phyloP scores from a whole-genome alignment of 208 protist genomes.

The Wallacemonas sp. region DNA sequence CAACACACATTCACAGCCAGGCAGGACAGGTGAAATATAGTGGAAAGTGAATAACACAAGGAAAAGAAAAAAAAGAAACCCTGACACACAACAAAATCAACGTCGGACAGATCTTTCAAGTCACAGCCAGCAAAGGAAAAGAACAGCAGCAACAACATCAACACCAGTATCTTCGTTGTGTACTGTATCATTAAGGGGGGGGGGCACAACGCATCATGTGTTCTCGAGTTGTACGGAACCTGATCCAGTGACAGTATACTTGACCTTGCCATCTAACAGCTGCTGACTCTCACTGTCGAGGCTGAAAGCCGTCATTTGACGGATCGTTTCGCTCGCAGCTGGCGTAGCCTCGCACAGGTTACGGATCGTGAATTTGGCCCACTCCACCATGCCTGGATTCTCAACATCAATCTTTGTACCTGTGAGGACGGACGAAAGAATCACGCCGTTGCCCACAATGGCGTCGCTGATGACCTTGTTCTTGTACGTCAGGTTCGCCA shows the following conservation, averaged over 20 bases:
- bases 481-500: constrained; percentile 70
- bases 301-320: constrained; percentile 43
- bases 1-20: constrained; percentile 7
- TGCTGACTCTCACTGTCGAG: constrained; percentile 52
- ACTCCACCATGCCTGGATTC: constrained; percentile 88
- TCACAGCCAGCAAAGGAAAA: no score
- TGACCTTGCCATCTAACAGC: constrained; percentile 44
- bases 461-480: constrained; percentile 40
- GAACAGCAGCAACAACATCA: no score
- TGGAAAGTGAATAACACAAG: constrained; percentile 1
- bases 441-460: constrained; percentile 35
- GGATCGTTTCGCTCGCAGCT: constrained; percentile 60
- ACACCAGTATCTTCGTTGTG: no score
- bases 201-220: no score
- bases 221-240: constrained; percentile 38
- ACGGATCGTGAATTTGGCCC: constrained; percentile 85
- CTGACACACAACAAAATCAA: not conserved
- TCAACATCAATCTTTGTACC: constrained; percentile 85
- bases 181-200: no score
- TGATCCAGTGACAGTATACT: constrained; percentile 33
- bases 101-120: not conserved
- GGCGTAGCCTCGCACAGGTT: constrained; percentile 73
- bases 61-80: not conserved
- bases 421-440: constrained; percentile 62
- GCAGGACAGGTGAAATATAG: constrained; percentile 6